Conservation (phyloP, 176 grass and related monocot species). For the Hordeum marinum region DNA sequence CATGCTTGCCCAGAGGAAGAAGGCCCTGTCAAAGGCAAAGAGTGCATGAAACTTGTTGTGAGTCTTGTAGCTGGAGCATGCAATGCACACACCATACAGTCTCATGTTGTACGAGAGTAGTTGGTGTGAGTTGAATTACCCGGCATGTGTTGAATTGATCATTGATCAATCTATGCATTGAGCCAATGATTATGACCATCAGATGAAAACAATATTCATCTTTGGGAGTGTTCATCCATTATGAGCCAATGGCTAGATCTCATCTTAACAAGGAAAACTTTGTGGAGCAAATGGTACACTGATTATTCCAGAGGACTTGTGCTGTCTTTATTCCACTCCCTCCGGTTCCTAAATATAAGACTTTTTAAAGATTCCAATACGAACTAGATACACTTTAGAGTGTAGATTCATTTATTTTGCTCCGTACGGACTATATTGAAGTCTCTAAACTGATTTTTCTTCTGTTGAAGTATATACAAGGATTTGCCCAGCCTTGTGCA, state of each 20-base stretch:
- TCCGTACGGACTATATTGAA: too few relatives aligned
- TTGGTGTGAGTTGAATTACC: neutral
- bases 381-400: too few relatives aligned
- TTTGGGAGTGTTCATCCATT: conserved; percentile 15
- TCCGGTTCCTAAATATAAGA: too few relatives aligned
- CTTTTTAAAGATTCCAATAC: too few relatives aligned
- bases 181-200: too few relatives aligned
- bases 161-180: too few relatives aligned
- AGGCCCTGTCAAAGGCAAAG: conserved; percentile 35
- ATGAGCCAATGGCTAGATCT: conserved; percentile 40
- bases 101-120: too few relatives aligned
- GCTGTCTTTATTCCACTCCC: conserved; percentile 18
- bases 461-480: too few relatives aligned
- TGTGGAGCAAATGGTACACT: conserved; percentile 17
- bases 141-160: neutral
- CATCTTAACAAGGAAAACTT: conserved; percentile 13
- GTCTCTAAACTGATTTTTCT: neutral
- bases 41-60: neutral
- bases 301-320: conserved; percentile 8
- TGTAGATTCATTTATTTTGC: too few relatives aligned
- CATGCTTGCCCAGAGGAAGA: conserved; percentile 48
- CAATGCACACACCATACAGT: too few relatives aligned
- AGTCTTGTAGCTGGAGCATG: neutral
- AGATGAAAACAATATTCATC: conserved; percentile 28
- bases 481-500: too few relatives aligned